Conservation (phyloP, 1,139 yeast species). For the Nadsonia starkeyi-henricii region DNA sequence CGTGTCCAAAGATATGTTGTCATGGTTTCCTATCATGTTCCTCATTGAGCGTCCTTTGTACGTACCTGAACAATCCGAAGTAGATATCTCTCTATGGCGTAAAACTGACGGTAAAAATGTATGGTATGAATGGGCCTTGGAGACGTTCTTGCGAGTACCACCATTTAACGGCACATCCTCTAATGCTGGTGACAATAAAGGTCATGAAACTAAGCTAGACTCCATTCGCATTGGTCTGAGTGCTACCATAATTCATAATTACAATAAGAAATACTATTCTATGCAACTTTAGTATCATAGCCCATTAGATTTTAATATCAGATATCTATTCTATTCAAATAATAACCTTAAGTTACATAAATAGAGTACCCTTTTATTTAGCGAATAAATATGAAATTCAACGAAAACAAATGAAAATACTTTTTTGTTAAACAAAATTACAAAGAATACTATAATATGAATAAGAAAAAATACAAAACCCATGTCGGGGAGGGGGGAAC, state of each 20-base stretch:
- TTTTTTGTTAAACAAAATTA: too few relatives aligned
- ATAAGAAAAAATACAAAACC: too few relatives aligned
- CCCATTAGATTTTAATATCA: too few relatives aligned
- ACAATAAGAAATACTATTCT: not conserved
- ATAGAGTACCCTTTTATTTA: too few relatives aligned
- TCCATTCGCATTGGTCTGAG: not conserved
- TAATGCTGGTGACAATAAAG: not conserved
- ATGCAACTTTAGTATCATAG: not conserved
- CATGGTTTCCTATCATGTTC: conserved; percentile 67
- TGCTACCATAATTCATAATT: not conserved
- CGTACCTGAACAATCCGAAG: conserved; percentile 38
- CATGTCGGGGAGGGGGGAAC: too few relatives aligned
- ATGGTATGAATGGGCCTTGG: conserved; percentile 68
- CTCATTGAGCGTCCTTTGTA: conserved; percentile 44
- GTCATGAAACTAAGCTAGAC: not conserved
- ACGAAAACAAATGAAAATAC: too few relatives aligned
- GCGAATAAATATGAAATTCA: too few relatives aligned
- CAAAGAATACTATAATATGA: too few relatives aligned
- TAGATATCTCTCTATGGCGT: conserved; percentile 38
- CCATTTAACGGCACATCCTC: conserved; percentile 9
- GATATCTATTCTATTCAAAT: too few relatives aligned
- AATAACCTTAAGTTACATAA: too few relatives aligned
- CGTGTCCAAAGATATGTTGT: conserved; percentile 41
- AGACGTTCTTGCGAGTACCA: conserved; percentile 33
- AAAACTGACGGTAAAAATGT: conserved; percentile 28